phyloP scores from a whole-genome alignment of 2,329 filamentous ascomycete genomes.

The Botryotinia calthae region DNA sequence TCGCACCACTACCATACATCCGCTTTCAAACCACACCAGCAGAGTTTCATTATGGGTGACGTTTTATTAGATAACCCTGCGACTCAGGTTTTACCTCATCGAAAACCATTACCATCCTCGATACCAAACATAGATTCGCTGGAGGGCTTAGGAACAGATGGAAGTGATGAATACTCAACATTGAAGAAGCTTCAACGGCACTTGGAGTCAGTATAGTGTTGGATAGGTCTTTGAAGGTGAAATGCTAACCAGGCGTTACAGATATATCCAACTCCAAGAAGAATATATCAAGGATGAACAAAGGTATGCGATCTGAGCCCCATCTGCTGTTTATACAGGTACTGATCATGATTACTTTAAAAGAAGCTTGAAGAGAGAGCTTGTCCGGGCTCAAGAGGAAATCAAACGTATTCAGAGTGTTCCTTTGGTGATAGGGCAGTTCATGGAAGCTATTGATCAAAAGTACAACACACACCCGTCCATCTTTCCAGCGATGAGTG shows the following conservation, averaged over 20 bases:
- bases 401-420: conserved; percentile 99
- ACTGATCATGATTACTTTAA: not conserved
- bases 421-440: conserved; percentile 95
- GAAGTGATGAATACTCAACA: conserved; percentile 88
- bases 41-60: conserved; percentile 69
- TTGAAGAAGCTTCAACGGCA: conserved; percentile 96
- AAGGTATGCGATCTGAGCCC: conserved; percentile 52
- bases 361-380: conserved; percentile 92
- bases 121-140: conserved; percentile 90
- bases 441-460: conserved; percentile 99
- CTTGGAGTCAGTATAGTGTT: conserved; percentile 67
- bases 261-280: conserved; percentile 95
- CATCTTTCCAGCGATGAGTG: not conserved
- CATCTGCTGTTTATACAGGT: not conserved
- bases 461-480: conserved; percentile 60
- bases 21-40: conserved; percentile 1
- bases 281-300: conserved; percentile 99
- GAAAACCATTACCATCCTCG: conserved; percentile 73
- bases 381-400: conserved; percentile 96
- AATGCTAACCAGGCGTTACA: conserved; percentile 42
- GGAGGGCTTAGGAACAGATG: conserved; percentile 77
- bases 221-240: not conserved
- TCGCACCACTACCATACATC: conserved; percentile 3
- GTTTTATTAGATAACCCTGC: conserved; percentile 78
- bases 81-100: conserved; percentile 72